These are phyloP conservation scores for Malus hybrid DNA, from an alignment of 331 rosid species.

Conservation along the genomic window DNA sequence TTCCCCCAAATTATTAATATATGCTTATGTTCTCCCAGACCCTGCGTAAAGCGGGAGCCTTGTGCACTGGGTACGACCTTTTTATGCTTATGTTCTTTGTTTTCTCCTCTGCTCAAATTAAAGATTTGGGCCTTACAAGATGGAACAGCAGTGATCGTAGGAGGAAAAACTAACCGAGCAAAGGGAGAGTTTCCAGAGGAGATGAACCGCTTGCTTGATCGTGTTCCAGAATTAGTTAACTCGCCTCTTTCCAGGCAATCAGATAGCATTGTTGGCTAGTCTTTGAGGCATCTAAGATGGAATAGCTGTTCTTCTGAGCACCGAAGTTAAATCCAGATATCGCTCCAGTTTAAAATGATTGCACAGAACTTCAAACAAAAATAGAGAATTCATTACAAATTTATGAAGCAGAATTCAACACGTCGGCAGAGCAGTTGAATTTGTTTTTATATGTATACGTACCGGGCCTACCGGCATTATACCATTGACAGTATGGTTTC, in stretches of 20 bases:
- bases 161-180: slow-evolving; percentile 87
- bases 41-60: no score
- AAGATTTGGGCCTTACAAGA: slow-evolving; percentile 96
- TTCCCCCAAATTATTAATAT: not conserved
- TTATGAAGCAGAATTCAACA: not conserved
- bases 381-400: slow-evolving; percentile 1
- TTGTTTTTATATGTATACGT: slow-evolving; percentile 2
- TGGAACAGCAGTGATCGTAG: slow-evolving; percentile 67
- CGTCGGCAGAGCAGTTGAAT: not conserved
- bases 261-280: slow-evolving; percentile 37
- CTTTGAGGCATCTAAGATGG: slow-evolving; percentile 15
- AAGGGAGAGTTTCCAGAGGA: slow-evolving; percentile 77
- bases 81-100: not conserved
- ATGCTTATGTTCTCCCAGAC: not conserved
- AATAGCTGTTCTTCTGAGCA: slow-evolving; percentile 2
- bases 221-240: slow-evolving; percentile 66
- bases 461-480: slow-evolving; percentile 13
- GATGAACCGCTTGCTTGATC: slow-evolving; percentile 73
- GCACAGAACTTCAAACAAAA: not conserved
- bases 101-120: slow-evolving; percentile 20
- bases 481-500: not conserved
- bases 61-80: no score
- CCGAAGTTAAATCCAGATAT: not conserved
- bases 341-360: not conserved
- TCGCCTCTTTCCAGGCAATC: slow-evolving; percentile 36